Conservation (phyloP, 441 rosid genomes). For the Pelargonium cotyledonis region DNA sequence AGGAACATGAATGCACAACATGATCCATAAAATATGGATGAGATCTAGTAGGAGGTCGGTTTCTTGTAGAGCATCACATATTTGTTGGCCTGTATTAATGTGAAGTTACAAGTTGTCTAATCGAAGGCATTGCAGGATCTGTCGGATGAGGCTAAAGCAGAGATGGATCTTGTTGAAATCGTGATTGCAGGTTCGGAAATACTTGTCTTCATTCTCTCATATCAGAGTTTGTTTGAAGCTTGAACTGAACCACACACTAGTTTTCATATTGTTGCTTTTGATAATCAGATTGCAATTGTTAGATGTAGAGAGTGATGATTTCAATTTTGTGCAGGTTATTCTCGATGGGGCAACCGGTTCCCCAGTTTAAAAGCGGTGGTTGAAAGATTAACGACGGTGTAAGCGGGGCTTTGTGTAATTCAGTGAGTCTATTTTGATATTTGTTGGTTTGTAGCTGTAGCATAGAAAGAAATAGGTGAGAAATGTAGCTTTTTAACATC, state of each 20-base stretch:
- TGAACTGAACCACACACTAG: not conserved
- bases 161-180: constrained; percentile 68
- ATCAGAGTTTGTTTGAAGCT: not conserved
- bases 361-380: constrained; percentile 36
- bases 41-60: not conserved
- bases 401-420: no score
- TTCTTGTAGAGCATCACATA: not conserved
- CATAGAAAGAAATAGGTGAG: no score
- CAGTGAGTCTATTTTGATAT: no score
- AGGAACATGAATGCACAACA: not conserved
- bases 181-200: constrained; percentile 31
- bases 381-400: constrained; percentile 12
- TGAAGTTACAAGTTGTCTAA: not conserved
- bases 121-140: constrained; percentile 38
- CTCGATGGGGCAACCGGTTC: constrained; percentile 59
- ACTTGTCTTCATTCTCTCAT: not conserved
- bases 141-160: constrained; percentile 31
- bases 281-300: not conserved
- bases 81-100: not conserved
- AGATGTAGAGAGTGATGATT: not conserved
- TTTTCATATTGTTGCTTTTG: not conserved
- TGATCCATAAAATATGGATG: not conserved
- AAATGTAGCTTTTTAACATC: no score
- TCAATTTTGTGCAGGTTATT: constrained; percentile 42
- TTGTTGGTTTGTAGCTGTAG: no score